Conservation (phyloP, 495 filamentous ascomycete genomes). For the Friedmanniomyces simplex region DNA sequence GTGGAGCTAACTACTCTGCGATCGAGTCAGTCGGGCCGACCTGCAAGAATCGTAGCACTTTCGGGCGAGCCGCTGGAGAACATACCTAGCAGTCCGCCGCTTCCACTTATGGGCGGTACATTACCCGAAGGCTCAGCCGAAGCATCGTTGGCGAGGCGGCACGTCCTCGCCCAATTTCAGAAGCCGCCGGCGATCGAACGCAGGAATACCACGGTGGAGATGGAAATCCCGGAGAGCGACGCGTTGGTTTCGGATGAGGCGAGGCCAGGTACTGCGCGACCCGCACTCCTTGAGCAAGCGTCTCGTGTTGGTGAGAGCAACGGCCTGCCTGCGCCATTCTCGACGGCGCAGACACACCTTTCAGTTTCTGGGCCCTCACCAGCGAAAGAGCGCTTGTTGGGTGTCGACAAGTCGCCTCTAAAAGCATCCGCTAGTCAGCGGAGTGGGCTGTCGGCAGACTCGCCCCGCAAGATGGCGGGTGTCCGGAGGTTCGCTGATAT, state of each 20-base stretch:
- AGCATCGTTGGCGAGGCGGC: slow-evolving; percentile 2
- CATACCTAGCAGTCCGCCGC: slow-evolving; percentile 21
- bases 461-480: slow-evolving; percentile 17
- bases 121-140: slow-evolving; percentile 2
- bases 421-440: slow-evolving; percentile 16
- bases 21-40: neutral
- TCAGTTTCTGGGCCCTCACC: slow-evolving; percentile 13
- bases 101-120: neutral
- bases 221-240: slow-evolving; percentile 19
- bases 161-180: slow-evolving; percentile 9
- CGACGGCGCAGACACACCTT: slow-evolving; percentile 21
- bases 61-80: neutral
- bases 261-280: neutral
- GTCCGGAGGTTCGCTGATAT: slow-evolving; percentile 26
- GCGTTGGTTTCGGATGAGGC: neutral
- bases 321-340: slow-evolving; percentile 7
- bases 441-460: slow-evolving; percentile 1
- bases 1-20: slow-evolving; percentile 1
- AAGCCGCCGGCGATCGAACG: too few relatives aligned
- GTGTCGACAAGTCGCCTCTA: slow-evolving; percentile 4
- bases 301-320: slow-evolving; percentile 2
- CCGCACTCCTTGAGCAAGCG: neutral
- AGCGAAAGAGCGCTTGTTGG: neutral
- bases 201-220: neutral
- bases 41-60: neutral